Percentiles rank a stretch among this genome's conserved stretches.
Conservation (phyloP, 2,329 filamentous ascomycete genomes). For the Penicillium sp. region DNA sequence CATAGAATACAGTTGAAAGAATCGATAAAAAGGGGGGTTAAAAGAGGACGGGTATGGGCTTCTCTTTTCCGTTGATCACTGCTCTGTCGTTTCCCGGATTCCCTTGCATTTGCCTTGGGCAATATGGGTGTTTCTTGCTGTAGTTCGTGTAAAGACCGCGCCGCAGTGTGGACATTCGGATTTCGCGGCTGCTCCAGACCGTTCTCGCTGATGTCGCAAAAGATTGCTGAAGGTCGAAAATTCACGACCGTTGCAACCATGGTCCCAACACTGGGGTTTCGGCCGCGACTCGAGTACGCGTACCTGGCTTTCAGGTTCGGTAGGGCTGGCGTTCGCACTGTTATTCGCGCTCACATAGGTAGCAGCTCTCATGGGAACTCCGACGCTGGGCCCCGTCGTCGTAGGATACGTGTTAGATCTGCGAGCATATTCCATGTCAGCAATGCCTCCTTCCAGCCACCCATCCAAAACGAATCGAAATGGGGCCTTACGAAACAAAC, state of each 20-base stretch:
- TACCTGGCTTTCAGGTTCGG: slow-evolving; percentile 49
- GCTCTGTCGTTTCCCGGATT: slow-evolving; percentile 24
- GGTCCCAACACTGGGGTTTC: slow-evolving; percentile 97
- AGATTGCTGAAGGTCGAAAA: slow-evolving; percentile 97
- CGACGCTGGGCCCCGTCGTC: slow-evolving; percentile 2
- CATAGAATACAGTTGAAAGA: background rate
- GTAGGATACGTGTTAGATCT: slow-evolving; percentile 13
- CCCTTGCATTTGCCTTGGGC: slow-evolving; percentile 88
- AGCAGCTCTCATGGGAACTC: background rate
- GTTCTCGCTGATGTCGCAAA: slow-evolving; percentile 86
- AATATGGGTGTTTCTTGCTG: slow-evolving; percentile 81
- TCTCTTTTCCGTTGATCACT: background rate
- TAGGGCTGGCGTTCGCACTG: slow-evolving; percentile 3
- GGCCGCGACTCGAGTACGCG: slow-evolving; percentile 72
- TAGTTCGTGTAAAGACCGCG: slow-evolving; percentile 87
- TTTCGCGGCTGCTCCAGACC: slow-evolving; percentile 85
- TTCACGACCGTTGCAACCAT: slow-evolving; percentile 90
- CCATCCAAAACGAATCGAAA: background rate
- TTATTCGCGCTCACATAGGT: slow-evolving; percentile 19
- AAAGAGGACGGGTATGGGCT: background rate
- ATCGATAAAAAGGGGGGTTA: background rate
- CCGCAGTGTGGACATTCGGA: slow-evolving; percentile 87
- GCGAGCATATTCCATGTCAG: background rate
- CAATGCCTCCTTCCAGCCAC: background rate
- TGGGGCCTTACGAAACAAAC: slow-evolving; percentile 27